Percentiles rank a stretch among this genome's conserved stretches.
Conservation (phyloP, 106 monocot genomes). For the Platanthera zijinensis region DNA sequence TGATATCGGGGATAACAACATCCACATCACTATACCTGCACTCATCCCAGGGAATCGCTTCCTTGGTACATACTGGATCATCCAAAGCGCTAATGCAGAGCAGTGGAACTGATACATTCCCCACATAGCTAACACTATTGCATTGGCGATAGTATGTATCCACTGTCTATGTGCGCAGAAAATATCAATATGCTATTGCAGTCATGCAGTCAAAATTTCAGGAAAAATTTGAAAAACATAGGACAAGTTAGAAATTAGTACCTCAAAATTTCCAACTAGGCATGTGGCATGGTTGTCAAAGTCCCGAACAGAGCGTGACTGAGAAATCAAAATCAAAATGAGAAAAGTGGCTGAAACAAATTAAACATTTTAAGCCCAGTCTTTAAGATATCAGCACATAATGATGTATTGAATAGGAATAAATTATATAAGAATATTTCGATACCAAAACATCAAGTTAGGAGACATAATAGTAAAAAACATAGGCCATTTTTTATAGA, state of each 20-base stretch:
- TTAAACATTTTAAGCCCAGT: too few relatives aligned
- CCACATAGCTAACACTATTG: conserved; percentile 69
- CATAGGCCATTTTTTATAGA: too few relatives aligned
- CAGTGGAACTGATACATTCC: conserved; percentile 60
- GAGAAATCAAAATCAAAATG: background rate
- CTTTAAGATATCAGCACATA: too few relatives aligned
- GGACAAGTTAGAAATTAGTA: conserved; percentile 10
- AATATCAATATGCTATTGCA: background rate
- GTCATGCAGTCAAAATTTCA: background rate
- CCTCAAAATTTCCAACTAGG: conserved; percentile 81
- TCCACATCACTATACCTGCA: conserved; percentile 43
- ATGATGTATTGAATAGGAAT: too few relatives aligned
- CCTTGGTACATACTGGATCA: conserved; percentile 91
- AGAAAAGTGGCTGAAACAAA: background rate
- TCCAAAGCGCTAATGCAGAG: conserved; percentile 87
- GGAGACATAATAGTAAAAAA: too few relatives aligned
- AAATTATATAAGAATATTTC: too few relatives aligned
- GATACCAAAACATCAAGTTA: too few relatives aligned
- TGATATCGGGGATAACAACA: too few relatives aligned
- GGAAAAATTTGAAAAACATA: background rate
- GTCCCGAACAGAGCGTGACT: conserved; percentile 78
- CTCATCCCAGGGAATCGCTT: conserved; percentile 99
- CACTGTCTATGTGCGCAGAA: conserved; percentile 49
- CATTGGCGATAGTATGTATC: conserved; percentile 87
- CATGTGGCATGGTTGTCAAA: conserved; percentile 89